Evolutionary conservation across 2,329 filamentous ascomycete species (phyloP), one percentile per base, ranked within the genome.

Genomic region (Bipolaris bicolor): DNA sequence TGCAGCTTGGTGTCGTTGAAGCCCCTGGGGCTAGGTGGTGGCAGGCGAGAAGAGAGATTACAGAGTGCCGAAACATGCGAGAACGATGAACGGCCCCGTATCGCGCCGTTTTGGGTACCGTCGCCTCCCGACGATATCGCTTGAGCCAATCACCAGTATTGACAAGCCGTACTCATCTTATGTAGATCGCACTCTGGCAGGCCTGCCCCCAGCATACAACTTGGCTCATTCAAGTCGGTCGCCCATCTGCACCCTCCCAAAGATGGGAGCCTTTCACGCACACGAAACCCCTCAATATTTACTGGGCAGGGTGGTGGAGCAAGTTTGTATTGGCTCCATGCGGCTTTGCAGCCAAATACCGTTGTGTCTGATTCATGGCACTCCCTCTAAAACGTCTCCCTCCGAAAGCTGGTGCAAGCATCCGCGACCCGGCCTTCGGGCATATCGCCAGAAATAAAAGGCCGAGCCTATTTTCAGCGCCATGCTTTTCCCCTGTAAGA

Each of bases 91-190:
- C 40, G 15, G 41, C 16, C 36, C 37, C 37, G 37, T 50, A 22
- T 29, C 20, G 33, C 11, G 22, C 22, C 34, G n/a, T 34, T 18
- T 26, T 39, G 24, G 22, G 22, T n/a, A 29, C 48, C 41, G 47
- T 49, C 26, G 36, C 51, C 33, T 54, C 36, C 51, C 56, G 55
- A 55, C 39, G 45, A 49, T 41, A 45, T n/a, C 44, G 20, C n/a
- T 39, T 24, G 43, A 22, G 57, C 58, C 58, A 62, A 60, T 52
- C 57, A 57, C 44, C 47, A 52, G 33, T 49, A 39, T 49, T 41
- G 51, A 55, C 47, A 58, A 63, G 56, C 59, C 50, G 58, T 47
- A 43, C 53, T 52, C 52, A 53, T 58, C 40, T 52, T 41, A 49
- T 31, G 29, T 31, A 31, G 7, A 37, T 33, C 36, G 39, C 34